phyloP scores from a whole-genome alignment of 257 asterid species.

The Jacaranda copaia region DNA sequence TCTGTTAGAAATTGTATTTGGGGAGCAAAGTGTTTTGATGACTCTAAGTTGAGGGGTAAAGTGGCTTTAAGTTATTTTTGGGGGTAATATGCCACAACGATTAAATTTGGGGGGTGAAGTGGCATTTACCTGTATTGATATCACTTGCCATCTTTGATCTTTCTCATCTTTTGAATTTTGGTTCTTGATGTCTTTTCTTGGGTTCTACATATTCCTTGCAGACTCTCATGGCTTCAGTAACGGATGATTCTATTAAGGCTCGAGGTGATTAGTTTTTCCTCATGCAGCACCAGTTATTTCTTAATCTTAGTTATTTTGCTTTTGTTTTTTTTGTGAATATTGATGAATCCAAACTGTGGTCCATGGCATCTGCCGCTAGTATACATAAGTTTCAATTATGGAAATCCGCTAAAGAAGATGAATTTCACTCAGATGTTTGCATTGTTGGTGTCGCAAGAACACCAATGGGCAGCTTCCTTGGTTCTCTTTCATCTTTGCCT shows the following conservation, averaged over 20 bases:
- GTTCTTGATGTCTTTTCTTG: not conserved
- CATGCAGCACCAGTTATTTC: not conserved
- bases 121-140: no score
- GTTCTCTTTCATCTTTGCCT: slow-evolving; percentile 83
- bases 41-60: no score
- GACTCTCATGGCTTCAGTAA: slow-evolving; percentile 55
- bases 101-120: no score
- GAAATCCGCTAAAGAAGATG: slow-evolving; percentile 8
- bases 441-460: slow-evolving; percentile 97
- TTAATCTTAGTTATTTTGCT: not conserved
- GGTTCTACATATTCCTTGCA: slow-evolving; percentile 39
- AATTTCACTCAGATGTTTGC: slow-evolving; percentile 77
- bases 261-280: slow-evolving; percentile 52
- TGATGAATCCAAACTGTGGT: slow-evolving; percentile 5
- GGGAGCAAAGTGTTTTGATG: no score
- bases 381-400: not conserved
- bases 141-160: not conserved
- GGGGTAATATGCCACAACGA: no score
- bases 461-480: slow-evolving; percentile 89
- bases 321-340: slow-evolving; percentile 3
- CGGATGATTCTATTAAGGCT: slow-evolving; percentile 57
- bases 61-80: no score
- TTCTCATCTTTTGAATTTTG: slow-evolving; percentile 5
- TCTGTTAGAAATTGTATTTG: no score
- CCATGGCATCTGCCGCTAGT: not conserved